Evolutionary conservation across 2,329 filamentous ascomycete species (phyloP), one percentile per base, ranked within the genome.

Genomic region (Rhytidhysteron rufulum): DNA sequence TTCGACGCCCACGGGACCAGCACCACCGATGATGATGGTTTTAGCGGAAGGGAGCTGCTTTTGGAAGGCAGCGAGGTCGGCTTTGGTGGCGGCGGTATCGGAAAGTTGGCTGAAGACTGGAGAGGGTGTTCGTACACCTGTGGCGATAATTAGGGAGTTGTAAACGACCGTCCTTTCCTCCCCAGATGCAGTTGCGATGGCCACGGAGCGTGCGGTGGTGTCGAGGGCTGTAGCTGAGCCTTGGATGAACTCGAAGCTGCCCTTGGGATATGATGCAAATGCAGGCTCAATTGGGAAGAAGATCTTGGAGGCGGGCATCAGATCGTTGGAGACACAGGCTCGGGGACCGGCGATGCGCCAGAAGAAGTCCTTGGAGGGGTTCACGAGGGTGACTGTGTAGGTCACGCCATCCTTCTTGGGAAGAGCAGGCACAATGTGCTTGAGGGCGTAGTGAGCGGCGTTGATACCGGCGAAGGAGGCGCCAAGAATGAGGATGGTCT

Each of bases 81-180:
- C 48, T 29, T 66, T 55, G 25, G 72, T 48, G 3, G 66, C 54
- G 9, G 51, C 47, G 7, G 48, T 47, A 34, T 45, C 42, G 24
- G 62, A 66, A 31, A 70, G 66, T 10, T 67, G 56, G 18, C 72
- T 73, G 37, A 74, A 63, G 3, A 68, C 58, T 0, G 69, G 63
- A 19, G 70, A 63, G 8, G 65, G 57, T 1, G 76, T 74, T 10
- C 54, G 67, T 29, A 72, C 71, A 6, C 78, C 78, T 1, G 76
- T 78, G 7, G 77, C 75, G 42, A 80, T 72, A 35, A 81, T 63
- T 3, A 81, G 65, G n/a, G 74, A 71, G 48, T 79, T 70, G 54
- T 75, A 81, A 3, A 62, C 40, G 9, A 80, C 46, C 4, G 34
- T 45, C 21, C 49, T 54, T 34, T 53, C 49, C 15, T 60, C 57